These are phyloP conservation scores for Sedum album DNA, from an alignment of 164 flowering plant species.

Conservation along the genomic window DNA sequence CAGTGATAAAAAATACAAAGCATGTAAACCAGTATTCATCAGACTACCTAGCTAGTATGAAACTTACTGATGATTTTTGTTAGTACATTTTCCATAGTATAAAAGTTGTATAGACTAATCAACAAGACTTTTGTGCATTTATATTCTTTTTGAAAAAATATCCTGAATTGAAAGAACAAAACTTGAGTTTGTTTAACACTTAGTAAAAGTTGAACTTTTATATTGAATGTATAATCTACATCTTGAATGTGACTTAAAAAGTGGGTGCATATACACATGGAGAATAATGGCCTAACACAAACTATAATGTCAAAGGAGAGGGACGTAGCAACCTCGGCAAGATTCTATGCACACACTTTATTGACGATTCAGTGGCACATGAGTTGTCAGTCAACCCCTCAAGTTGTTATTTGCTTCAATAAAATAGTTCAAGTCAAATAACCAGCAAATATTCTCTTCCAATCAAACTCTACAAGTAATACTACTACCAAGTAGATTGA, in stretches of 20 bases:
- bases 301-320: slow-evolving; percentile 4
- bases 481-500: slow-evolving; percentile 6
- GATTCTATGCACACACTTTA: slow-evolving; percentile 1
- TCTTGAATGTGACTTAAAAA: not conserved
- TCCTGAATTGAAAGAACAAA: too few species aligned
- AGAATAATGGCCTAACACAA: not conserved
- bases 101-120: too few species aligned
- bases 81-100: too few species aligned
- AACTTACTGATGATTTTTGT: too few species aligned
- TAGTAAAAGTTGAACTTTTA: not conserved
- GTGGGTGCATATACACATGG: slow-evolving; percentile 1
- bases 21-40: too few species aligned
- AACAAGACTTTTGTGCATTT: too few species aligned
- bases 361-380: slow-evolving; percentile 1
- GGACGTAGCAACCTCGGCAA: not conserved
- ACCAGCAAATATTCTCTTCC: not conserved
- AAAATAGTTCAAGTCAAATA: slow-evolving; percentile 1
- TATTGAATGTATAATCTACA: not conserved
- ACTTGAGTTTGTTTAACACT: too few species aligned
- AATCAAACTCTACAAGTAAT: not conserved
- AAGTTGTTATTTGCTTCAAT: not conserved
- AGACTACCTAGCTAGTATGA: too few species aligned
- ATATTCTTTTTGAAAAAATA: too few species aligned
- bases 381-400: slow-evolving; percentile 4
- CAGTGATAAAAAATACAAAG: too few species aligned